These are phyloP conservation scores for Pichia sp. DNA, from an alignment of 1,139 yeast genomes.

Conservation along the genomic window DNA sequence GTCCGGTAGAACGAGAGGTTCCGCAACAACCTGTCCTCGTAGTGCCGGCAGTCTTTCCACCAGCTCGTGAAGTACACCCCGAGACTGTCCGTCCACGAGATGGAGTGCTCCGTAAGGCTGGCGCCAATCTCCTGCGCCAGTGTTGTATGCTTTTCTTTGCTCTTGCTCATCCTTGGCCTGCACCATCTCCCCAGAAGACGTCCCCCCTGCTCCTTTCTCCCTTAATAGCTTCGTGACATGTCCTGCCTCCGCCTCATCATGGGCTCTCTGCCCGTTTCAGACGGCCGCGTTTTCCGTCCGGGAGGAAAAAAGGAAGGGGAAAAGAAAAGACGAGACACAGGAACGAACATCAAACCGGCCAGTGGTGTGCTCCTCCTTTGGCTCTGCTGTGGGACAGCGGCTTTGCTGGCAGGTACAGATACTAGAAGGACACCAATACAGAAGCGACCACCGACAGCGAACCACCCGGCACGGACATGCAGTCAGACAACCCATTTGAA, in stretches of 20 bases:
- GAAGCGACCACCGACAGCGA: background rate
- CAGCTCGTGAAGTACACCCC: slow-evolving; percentile 4
- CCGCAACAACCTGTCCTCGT: slow-evolving; percentile 45
- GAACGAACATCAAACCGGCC: too few relatives aligned
- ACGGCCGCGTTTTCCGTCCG: background rate
- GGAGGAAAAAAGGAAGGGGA: background rate
- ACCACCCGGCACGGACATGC: slow-evolving; percentile 5
- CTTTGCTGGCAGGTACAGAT: too few relatives aligned
- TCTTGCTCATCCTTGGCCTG: background rate
- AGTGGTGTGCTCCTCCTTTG: too few relatives aligned
- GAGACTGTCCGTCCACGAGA: slow-evolving; percentile 2
- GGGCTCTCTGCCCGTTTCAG: background rate
- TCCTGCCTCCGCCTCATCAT: too few relatives aligned
- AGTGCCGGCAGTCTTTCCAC: slow-evolving; percentile 19
- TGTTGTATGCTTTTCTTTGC: background rate
- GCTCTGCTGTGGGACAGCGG: too few relatives aligned
- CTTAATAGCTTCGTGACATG: too few relatives aligned
- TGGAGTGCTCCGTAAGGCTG: background rate
- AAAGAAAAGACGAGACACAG: background rate
- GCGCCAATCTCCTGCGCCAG: slow-evolving; percentile 9
- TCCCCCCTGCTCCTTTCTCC: too few relatives aligned
- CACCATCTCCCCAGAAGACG: too few relatives aligned
- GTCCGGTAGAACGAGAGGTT: slow-evolving; percentile 46
- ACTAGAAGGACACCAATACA: background rate
- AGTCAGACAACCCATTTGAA: slow-evolving; percentile 13